Base-by-base conservation (phyloP, 305 asterid species). In the Fraxinus dipetala region DNA sequence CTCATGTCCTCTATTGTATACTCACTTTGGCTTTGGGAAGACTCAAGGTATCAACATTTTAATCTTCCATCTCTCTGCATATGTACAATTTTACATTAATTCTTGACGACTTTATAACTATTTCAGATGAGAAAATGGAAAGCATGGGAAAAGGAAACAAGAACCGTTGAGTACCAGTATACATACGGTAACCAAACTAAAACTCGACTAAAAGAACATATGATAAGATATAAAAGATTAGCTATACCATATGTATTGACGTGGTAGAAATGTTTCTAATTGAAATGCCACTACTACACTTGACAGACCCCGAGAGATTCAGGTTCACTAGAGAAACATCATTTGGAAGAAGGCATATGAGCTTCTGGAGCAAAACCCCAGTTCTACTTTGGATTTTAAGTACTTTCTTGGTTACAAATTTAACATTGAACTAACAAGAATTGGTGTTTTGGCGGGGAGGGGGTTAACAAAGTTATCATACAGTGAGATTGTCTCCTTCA, bases 101-200 rank as follows among this genome's bases (percentile, higher is more conserved):
- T 45, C n/a, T 20, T 61, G 30, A 61, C 8, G 4, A 11, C 0
- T 35, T 10, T 0, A 73, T 35, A 35, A 35, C 75, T 32, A 11
- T 72, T 80, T 80, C 79, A 94, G 98, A 94, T 94, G 98, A 87
- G 89, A 32, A 88, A 89, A 13, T 94, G 98, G 97, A 94, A 91
- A 84, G 67, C 79, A 8, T 94, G 97, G 98, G 98, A 94, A 78
- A 87, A 79, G 28, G 98, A 94, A 87, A 90, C 96, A 14, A 90
- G 80, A 80, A 89, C 97, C 14, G 81, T 84, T 1, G 98, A 93
- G 54, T 94, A 94, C 84, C 95, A 93, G 79, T 94, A 90, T 78
- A 86, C 93, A 76, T 91, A 93, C 48, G 98, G 98, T 94, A 61
- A 51, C 6, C 6, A 51, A 51, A 35, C 40, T 35, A 35, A 35